These are phyloP conservation scores for Trichoderma cornu-damae DNA, from an alignment of 2,329 filamentous ascomycete genomes.

Conservation along the genomic window DNA sequence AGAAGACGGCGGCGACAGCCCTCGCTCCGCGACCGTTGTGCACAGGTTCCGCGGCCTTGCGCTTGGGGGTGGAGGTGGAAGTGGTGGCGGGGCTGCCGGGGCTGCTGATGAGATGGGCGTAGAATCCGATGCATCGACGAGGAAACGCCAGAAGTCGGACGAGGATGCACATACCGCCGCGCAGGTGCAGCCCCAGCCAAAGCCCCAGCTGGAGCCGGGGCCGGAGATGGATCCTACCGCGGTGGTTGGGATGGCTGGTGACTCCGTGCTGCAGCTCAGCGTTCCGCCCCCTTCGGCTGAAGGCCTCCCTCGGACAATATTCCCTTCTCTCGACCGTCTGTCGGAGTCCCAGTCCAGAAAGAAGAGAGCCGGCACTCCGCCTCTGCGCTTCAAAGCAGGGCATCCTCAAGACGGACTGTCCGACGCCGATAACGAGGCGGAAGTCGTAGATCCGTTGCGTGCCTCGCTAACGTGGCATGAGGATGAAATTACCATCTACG, in stretches of 20 bases:
- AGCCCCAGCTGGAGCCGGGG: neutral
- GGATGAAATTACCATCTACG: slow-evolving; percentile 62
- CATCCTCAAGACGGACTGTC: slow-evolving; percentile 22
- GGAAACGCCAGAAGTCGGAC: slow-evolving; percentile 38
- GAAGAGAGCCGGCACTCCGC: slow-evolving; percentile 38
- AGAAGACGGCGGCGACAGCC: slow-evolving; percentile 48
- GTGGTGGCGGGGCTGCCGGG: slow-evolving; percentile 42
- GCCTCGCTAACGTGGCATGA: slow-evolving; percentile 62
- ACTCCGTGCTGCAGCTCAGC: neutral
- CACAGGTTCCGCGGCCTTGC: slow-evolving; percentile 49
- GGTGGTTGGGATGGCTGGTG: neutral
- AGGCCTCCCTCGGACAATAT: slow-evolving; percentile 21
- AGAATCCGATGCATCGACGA: slow-evolving; percentile 30
- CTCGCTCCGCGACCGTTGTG: slow-evolving; percentile 45
- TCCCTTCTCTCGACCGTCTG: slow-evolving; percentile 36
- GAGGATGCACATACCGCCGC: slow-evolving; percentile 29
- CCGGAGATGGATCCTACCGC: neutral
- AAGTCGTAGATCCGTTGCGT: slow-evolving; percentile 49
- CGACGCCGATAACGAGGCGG: slow-evolving; percentile 32
- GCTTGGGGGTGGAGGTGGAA: slow-evolving; percentile 43
- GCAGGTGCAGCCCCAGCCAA: neutral
- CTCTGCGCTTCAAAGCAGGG: slow-evolving; percentile 29
- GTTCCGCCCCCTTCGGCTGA: neutral
- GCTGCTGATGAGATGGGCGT: slow-evolving; percentile 26
- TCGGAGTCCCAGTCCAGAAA: slow-evolving; percentile 38